Evolutionary conservation across 345 rosid genomes (phyloP), one percentile per base, ranked within the genome.

Genomic region (Moringa oleifera): DNA sequence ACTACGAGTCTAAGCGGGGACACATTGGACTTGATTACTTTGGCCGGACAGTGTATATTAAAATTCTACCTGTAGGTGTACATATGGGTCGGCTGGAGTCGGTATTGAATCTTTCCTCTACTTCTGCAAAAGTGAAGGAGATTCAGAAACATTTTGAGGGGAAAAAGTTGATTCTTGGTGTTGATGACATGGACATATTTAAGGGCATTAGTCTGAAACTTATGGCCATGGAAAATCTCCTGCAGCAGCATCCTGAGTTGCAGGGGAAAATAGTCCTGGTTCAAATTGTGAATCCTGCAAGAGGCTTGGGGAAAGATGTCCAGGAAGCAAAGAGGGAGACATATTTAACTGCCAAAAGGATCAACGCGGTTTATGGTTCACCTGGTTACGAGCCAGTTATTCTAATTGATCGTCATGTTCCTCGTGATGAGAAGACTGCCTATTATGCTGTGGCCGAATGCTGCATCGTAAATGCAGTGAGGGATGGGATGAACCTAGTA

Each of bases 401-500:
- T 66, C 68, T 88, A 49, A 82, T 88, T 20, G 91, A 88, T 64
- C 96, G 88, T 57, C 77, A 62, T 18, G 89, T 83, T 65, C 86
- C 86, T 0, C 91, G 89, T 47, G 79, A 74, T 57, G 96, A 88
- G 75, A 88, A 88, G 81, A 80, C 86, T 51, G 96, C 96, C 0
- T 88, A 88, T 63, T 88, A 88, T 73, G 83, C 91, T 57, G 63
- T 82, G 53, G 91, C 96, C 18, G 96, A 88, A 61, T 85, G 89
- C 56, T 88, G 96, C 72, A 63, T 88, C 49, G 91, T 88, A 70
- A 88, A 80, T 71, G 96, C 96, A 13, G 91, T 88, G 59, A 77
- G 96, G 73, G 96, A 88, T 49, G 96, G 96, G 60, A 88, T 88
- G 96, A 88, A 88, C 77, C 77, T 88, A 23, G 91, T 88, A 24